Percentiles rank a stretch among this genome's conserved stretches.
Evolutionary conservation across 202 grass and related monocot species (phyloP).

Genomic region (Panicum virgatum): DNA sequence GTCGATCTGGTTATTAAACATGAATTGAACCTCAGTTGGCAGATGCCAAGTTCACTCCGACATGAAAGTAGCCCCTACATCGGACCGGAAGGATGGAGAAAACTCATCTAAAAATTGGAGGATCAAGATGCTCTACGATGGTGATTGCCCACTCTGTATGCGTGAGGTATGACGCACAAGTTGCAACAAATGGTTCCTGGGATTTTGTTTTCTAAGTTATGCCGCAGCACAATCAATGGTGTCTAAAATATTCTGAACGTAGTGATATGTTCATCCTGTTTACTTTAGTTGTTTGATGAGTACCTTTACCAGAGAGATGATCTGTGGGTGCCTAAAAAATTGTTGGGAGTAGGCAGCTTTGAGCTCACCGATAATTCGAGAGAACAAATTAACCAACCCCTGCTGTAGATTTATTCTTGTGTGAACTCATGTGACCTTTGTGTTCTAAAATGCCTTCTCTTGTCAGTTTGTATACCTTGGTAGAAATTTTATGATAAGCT

Average conservation of each 20-base stretch:
- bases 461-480: not conserved
- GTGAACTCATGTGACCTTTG: not conserved
- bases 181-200: not conserved
- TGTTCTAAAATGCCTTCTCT: not conserved
- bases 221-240: not conserved
- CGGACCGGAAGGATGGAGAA: slow-evolving; percentile 38
- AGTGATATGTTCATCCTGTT: not conserved
- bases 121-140: slow-evolving; percentile 97
- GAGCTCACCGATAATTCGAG: not conserved
- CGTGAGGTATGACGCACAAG: slow-evolving; percentile 54
- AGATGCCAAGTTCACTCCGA: slow-evolving; percentile 69
- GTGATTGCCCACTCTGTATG: slow-evolving; percentile 98
- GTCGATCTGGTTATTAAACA: not conserved
- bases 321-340: not conserved
- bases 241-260: not conserved
- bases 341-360: not conserved
- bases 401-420: not conserved
- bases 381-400: not conserved
- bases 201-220: not conserved
- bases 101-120: slow-evolving; percentile 58
- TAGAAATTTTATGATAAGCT: not conserved
- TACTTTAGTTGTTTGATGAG: not conserved
- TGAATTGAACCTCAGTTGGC: slow-evolving; percentile 36
- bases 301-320: not conserved
- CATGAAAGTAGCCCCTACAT: slow-evolving; percentile 42